Conservation (phyloP, 768 basidiomycete species). For the Lyophyllum semitale region DNA sequence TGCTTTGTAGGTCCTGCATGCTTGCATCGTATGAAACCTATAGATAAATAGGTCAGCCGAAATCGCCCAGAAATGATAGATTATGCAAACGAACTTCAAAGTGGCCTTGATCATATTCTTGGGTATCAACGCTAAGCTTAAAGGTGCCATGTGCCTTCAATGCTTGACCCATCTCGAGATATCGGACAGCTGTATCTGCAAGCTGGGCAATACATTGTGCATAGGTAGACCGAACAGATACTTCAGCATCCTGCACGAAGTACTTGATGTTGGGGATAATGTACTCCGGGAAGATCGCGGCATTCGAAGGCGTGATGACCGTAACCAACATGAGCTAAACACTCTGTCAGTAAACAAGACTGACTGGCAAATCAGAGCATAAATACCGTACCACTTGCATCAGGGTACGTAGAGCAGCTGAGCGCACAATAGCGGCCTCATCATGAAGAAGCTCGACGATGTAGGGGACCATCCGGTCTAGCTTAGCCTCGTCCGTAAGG, state of each 20-base stretch:
- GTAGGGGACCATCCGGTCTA: conserved; percentile 92
- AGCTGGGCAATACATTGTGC: conserved; percentile 86
- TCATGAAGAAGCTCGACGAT: conserved; percentile 88
- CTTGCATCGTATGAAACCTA: conserved; percentile 91
- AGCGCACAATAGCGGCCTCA: conserved; percentile 81
- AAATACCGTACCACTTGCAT: conserved; percentile 73
- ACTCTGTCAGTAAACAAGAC: background rate
- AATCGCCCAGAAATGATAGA: background rate
- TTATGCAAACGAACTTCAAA: conserved; percentile 61
- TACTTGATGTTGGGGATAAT: conserved; percentile 89
- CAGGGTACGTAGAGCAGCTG: conserved; percentile 73
- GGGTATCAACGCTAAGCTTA: conserved; percentile 60
- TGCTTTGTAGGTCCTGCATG: conserved; percentile 80
- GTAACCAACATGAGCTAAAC: conserved; percentile 26
- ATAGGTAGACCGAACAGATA: conserved; percentile 76
- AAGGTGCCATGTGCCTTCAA: conserved; percentile 81
- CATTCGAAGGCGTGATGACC: conserved; percentile 31
- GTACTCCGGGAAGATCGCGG: conserved; percentile 90
- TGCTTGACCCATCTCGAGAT: conserved; percentile 93
- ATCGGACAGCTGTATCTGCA: conserved; percentile 83
- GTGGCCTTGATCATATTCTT: conserved; percentile 76
- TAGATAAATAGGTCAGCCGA: background rate
- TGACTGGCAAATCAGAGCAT: background rate
- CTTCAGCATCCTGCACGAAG: conserved; percentile 80
- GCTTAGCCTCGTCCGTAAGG: conserved; percentile 91